Evolutionary conservation across 495 filamentous ascomycete genomes (phyloP).

Genomic region (Penicillium steckii): DNA sequence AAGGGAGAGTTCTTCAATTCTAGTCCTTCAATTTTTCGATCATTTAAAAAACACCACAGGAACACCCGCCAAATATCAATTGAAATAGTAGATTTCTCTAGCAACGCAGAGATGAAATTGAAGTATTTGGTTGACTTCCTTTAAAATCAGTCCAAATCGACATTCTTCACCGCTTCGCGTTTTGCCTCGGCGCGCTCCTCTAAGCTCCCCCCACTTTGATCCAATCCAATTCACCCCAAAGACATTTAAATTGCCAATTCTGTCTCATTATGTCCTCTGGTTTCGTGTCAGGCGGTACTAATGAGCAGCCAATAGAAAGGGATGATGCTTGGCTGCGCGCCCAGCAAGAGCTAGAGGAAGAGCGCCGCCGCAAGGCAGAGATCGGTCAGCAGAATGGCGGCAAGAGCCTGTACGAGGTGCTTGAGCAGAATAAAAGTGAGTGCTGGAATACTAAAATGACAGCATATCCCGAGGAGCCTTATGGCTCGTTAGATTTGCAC

Average conservation of each 20-base stretch:
- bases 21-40: too few relatives aligned
- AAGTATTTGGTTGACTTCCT: too few relatives aligned
- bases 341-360: slow-evolving; percentile 73
- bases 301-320: slow-evolving; percentile 58
- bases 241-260: background rate
- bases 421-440: slow-evolving; percentile 93
- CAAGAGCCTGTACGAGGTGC: slow-evolving; percentile 78
- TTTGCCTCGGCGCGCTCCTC: background rate
- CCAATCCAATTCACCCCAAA: slow-evolving; percentile 2
- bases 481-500: too few relatives aligned
- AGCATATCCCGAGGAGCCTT: too few relatives aligned
- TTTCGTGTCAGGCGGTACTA: slow-evolving; percentile 84
- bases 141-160: too few relatives aligned
- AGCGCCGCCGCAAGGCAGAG: slow-evolving; percentile 58
- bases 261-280: slow-evolving; percentile 67
- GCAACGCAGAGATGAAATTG: too few relatives aligned
- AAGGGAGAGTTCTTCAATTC: too few relatives aligned
- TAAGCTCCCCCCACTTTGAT: background rate
- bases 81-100: too few relatives aligned
- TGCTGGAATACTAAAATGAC: too few relatives aligned
- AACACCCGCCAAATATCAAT: too few relatives aligned
- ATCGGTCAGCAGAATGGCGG: slow-evolving; percentile 56
- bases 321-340: slow-evolving; percentile 76
- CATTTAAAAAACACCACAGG: too few relatives aligned
- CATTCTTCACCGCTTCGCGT: background rate